Conservation (phyloP, 2,329 filamentous ascomycete genomes). For the Aspergillus hiratsukae region DNA sequence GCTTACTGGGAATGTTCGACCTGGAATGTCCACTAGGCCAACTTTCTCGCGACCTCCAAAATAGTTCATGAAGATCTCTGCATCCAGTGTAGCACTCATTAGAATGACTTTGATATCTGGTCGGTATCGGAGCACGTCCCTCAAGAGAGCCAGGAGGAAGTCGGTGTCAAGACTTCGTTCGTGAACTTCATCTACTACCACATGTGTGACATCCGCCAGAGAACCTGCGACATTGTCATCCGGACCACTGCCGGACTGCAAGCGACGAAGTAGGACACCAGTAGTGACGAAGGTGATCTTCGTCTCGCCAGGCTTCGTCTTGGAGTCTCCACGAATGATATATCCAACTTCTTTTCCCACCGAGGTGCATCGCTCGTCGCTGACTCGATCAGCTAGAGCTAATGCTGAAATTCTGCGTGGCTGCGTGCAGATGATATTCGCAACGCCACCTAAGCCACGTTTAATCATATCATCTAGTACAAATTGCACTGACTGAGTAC, state of each 20-base stretch:
- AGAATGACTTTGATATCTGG: slow-evolving; percentile 83
- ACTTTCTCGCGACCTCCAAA: slow-evolving; percentile 70
- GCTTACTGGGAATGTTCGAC: slow-evolving; percentile 82
- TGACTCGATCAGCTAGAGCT: slow-evolving; percentile 88
- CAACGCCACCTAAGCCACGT: slow-evolving; percentile 66
- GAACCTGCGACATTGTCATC: slow-evolving; percentile 76
- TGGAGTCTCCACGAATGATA: slow-evolving; percentile 84
- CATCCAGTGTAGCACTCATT: slow-evolving; percentile 95
- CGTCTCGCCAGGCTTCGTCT: slow-evolving; percentile 63
- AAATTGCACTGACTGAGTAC: slow-evolving; percentile 94
- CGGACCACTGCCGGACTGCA: slow-evolving; percentile 83
- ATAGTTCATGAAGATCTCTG: slow-evolving; percentile 76
- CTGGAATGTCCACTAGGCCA: slow-evolving; percentile 78
- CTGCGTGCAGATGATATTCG: slow-evolving; percentile 93
- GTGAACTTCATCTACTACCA: slow-evolving; percentile 95
- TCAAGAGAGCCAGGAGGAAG: slow-evolving; percentile 81
- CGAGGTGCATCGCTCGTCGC: slow-evolving; percentile 76
- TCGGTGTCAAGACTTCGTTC: slow-evolving; percentile 93
- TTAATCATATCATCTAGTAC: slow-evolving; percentile 85
- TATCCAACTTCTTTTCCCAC: slow-evolving; percentile 91
- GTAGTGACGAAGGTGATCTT: slow-evolving; percentile 96
- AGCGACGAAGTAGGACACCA: slow-evolving; percentile 79
- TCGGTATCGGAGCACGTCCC: slow-evolving; percentile 70
- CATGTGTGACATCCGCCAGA: slow-evolving; percentile 84
- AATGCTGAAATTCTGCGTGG: slow-evolving; percentile 91